Percentiles rank a stretch among this genome's conserved stretches.
Conservation (phyloP, 768 basidiomycete species). For the Mycena pura region DNA sequence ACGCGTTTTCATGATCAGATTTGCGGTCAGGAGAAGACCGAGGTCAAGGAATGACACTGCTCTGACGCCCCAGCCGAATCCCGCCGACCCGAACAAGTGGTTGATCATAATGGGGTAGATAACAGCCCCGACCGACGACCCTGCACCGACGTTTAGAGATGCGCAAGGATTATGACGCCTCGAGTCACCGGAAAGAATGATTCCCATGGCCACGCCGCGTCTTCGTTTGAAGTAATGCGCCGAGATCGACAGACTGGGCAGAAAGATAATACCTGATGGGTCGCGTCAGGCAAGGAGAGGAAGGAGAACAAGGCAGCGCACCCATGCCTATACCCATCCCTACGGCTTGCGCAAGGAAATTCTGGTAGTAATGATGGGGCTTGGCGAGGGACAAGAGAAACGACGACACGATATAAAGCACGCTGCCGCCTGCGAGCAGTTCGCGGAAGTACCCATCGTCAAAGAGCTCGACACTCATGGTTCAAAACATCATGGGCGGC, state of each 20-base stretch:
- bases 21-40: conserved; percentile 50
- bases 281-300: too few relatives aligned
- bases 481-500: not conserved
- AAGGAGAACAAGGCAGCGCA: too few relatives aligned
- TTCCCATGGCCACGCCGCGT: conserved; percentile 61
- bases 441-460: conserved; percentile 59
- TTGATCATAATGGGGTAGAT: conserved; percentile 61
- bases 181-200: conserved; percentile 58
- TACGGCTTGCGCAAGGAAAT: conserved; percentile 61
- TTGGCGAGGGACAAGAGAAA: conserved; percentile 59
- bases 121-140: conserved; percentile 57
- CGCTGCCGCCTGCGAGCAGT: conserved; percentile 43
- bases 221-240: conserved; percentile 59
- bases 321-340: conserved; percentile 65
- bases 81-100: conserved; percentile 45
- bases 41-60: conserved; percentile 54
- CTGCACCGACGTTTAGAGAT: too few relatives aligned
- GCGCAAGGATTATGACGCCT: too few relatives aligned
- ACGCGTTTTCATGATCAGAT: conserved; percentile 50
- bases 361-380: conserved; percentile 57
- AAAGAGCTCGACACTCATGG: conserved; percentile 37
- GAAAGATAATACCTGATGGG: conserved; percentile 42
- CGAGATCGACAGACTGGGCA: conserved; percentile 57
- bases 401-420: conserved; percentile 53
- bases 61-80: conserved; percentile 52